Evolutionary conservation across 306 rosid species (phyloP).

Genomic region (Dryas alaskensis): DNA sequence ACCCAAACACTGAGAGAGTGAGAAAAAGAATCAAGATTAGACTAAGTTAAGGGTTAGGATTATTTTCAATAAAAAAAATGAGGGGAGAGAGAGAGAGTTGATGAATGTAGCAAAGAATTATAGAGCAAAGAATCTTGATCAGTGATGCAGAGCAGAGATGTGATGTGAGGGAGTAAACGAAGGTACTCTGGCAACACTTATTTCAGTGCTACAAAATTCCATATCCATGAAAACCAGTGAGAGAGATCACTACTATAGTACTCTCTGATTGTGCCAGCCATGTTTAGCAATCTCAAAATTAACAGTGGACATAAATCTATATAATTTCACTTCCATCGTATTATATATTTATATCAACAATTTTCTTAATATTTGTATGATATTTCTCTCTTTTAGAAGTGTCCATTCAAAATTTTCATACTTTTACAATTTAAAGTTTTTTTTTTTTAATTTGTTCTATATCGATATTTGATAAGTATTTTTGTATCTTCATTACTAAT

Average conservation of each 20-base stretch:
- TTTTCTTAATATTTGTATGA: no score
- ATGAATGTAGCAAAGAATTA: slow-evolving; percentile 2
- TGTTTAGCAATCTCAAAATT: neutral
- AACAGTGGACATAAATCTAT: neutral
- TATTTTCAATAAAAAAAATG: neutral
- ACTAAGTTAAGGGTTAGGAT: no score
- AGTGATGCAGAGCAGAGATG: slow-evolving; percentile 6
- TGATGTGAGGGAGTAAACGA: neutral
- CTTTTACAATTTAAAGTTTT: no score
- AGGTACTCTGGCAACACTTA: neutral
- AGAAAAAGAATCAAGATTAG: no score
- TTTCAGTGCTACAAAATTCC: slow-evolving; percentile 16
- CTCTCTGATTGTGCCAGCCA: neutral
- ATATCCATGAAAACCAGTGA: slow-evolving; percentile 7
- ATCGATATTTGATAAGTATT: no score
- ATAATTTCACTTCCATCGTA: no score
- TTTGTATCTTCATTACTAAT: no score
- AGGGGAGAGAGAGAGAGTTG: slow-evolving; percentile 17
- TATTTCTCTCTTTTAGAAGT: no score
- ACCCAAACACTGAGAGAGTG: no score
- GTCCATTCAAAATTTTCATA: no score
- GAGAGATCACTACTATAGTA: neutral
- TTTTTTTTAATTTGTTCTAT: no score
- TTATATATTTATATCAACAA: no score
- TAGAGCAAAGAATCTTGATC: neutral